A percentile compares a stretch with the other conserved stretches of the same genome.
Conservation (phyloP, 2,329 filamentous ascomycete genomes). For the Chlorencoelia australis region DNA sequence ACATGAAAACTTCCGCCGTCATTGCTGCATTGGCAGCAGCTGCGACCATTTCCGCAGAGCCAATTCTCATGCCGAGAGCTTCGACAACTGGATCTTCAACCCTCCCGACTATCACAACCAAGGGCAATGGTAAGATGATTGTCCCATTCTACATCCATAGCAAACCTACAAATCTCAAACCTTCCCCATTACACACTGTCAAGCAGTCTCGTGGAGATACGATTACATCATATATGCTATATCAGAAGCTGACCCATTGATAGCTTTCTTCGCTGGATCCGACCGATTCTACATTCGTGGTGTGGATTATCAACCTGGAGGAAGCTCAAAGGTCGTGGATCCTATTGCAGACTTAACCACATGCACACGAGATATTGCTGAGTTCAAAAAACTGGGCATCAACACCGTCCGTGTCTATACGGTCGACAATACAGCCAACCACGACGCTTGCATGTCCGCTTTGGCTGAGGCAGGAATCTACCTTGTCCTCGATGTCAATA, state of each 20-base stretch:
- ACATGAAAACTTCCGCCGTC: conserved; percentile 24
- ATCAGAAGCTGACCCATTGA: not conserved
- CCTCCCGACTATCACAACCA: conserved; percentile 21
- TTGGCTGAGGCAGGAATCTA: conserved; percentile 63
- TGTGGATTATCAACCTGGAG: conserved; percentile 53
- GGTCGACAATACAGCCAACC: conserved; percentile 58
- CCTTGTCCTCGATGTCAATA: conserved; percentile 63
- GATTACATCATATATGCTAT: too few relatives aligned
- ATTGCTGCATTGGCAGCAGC: conserved; percentile 22
- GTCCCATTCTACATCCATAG: too few relatives aligned
- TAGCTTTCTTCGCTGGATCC: conserved; percentile 24
- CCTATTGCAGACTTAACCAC: conserved; percentile 48
- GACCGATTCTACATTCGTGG: conserved; percentile 45
- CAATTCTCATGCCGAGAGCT: conserved; percentile 15
- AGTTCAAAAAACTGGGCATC: conserved; percentile 60
- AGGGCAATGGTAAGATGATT: conserved; percentile 25
- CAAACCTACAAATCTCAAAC: too few relatives aligned
- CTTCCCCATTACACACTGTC: too few relatives aligned
- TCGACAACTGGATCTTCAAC: conserved; percentile 9
- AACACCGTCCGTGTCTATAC: conserved; percentile 68
- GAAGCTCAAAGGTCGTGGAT: conserved; percentile 50
- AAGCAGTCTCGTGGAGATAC: too few relatives aligned
- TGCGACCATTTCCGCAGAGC: conserved; percentile 13
- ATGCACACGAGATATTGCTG: conserved; percentile 54
- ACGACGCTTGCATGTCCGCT: conserved; percentile 59